Evolutionary conservation across 192 early-diverging fungal species (phyloP), one percentile per base, ranked within the genome.

Genomic region (Coemansia sp.): DNA sequence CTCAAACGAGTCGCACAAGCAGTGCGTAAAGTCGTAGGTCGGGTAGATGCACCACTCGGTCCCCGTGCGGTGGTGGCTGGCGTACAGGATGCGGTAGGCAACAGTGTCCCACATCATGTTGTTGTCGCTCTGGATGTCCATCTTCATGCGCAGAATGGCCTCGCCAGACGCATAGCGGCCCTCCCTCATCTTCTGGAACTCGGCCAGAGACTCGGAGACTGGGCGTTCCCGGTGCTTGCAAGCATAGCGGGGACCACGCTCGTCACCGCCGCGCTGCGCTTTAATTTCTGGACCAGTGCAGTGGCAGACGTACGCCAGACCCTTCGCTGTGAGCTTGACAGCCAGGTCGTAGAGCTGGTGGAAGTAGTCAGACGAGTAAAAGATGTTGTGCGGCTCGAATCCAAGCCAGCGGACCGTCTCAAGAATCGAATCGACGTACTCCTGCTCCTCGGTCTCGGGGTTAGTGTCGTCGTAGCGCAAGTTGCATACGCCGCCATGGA

Each of bases 31-130:
- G 75, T 99, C 98, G 69, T 99, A 99, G 9, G 96, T 99, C 44
- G 96, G 98, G 72, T 99, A 99, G 73, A 99, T 93, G 67, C 97
- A 92, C 98, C 98, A 99, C 44, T 90, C 74, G 40, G 86, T 77
- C 36, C 90, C 94, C 26, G 98, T 98, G 38, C 98, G 88, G 76
- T 90, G 88, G 74, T 99, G 98, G 39, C 87, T 87, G 10, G 95
- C 85, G 60, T 90, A 93, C 52, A 95, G 56, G 38, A 99, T 88
- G 56, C 98, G 91, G 77, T 99, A 99, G 17, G 98, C 98, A 36
- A 98, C 90, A 68, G 95, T 80, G 67, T 99, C 96, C 98, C 98
- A 99, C 85, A 99, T 97, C 84, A 96, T 94, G 33, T 95, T 95
- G 74, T 98, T 99, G 42, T 92, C 93, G 76, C 92, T 89, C 72